These are phyloP conservation scores for Pseudogymnoascus sp. DNA, from an alignment of 2,329 filamentous ascomycete species.

Conservation along the genomic window DNA sequence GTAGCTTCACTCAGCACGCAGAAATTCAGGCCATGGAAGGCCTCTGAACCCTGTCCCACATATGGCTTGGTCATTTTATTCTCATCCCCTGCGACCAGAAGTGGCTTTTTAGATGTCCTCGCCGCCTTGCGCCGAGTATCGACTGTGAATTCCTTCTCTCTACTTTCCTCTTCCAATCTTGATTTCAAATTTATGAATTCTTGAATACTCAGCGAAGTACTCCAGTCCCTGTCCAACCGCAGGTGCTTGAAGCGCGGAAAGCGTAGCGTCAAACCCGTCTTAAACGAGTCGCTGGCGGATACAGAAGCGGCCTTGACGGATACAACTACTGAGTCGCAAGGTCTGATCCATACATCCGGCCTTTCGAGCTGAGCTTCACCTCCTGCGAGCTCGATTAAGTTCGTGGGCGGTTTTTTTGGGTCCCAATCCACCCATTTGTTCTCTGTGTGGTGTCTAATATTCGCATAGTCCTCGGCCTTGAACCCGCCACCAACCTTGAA, in stretches of 20 bases:
- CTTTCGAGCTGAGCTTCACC: slow-evolving; percentile 63
- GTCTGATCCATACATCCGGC: slow-evolving; percentile 89
- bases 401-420: slow-evolving; percentile 60
- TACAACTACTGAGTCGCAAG: slow-evolving; percentile 77
- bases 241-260: slow-evolving; percentile 85
- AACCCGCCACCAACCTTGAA: slow-evolving; percentile 98
- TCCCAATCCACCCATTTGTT: slow-evolving; percentile 91
- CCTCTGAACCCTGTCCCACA: slow-evolving; percentile 46
- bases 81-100: slow-evolving; percentile 63
- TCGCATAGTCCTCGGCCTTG: slow-evolving; percentile 71
- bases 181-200: slow-evolving; percentile 67
- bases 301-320: slow-evolving; percentile 83
- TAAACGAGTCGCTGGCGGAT: slow-evolving; percentile 66
- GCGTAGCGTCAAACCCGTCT: slow-evolving; percentile 65
- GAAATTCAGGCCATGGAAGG: slow-evolving; percentile 72
- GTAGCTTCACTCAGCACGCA: slow-evolving; percentile 72
- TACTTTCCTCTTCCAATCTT: slow-evolving; percentile 59
- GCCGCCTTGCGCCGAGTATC: slow-evolving; percentile 50
- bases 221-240: slow-evolving; percentile 77
- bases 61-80: slow-evolving; percentile 42
- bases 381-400: slow-evolving; percentile 74
- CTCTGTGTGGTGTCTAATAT: slow-evolving; percentile 73
- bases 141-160: slow-evolving; percentile 69
- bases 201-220: slow-evolving; percentile 64
- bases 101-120: slow-evolving; percentile 52